These are phyloP conservation scores for Hymenoscyphus repandus DNA, from an alignment of 2,329 filamentous ascomycete species.

Conservation along the genomic window DNA sequence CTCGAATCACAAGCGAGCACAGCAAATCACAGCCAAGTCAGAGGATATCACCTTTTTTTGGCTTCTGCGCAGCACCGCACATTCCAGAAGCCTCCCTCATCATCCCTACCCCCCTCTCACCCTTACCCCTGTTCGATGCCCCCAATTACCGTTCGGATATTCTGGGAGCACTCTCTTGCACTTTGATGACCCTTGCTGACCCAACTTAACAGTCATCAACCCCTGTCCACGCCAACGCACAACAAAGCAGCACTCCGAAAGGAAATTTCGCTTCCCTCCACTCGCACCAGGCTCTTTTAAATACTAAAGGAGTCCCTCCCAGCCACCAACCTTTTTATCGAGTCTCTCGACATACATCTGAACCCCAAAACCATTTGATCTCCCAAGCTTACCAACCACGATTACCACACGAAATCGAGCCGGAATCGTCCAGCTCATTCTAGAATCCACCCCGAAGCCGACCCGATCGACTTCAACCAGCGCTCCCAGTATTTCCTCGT, in stretches of 20 bases:
- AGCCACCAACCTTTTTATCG: constrained; percentile 12
- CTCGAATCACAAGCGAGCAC: not conserved
- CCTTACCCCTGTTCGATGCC: no score
- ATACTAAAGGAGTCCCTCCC: constrained; percentile 12
- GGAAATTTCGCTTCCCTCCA: constrained; percentile 12
- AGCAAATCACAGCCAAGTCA: not conserved
- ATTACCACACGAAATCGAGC: constrained; percentile 21
- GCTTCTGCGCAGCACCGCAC: constrained; percentile 5
- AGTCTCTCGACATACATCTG: constrained; percentile 7
- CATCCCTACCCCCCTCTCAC: no score
- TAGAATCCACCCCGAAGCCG: constrained; percentile 24
- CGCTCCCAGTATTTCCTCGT: constrained; percentile 16
- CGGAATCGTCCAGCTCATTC: constrained; percentile 26
- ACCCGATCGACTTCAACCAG: constrained; percentile 24
- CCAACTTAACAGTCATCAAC: constrained; percentile 6
- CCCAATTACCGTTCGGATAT: constrained; percentile 9
- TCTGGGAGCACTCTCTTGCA: constrained; percentile 1
- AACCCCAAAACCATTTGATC: constrained; percentile 11
- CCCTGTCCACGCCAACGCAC: constrained; percentile 18
- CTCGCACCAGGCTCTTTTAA: constrained; percentile 8
- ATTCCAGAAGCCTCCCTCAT: constrained; percentile 17
- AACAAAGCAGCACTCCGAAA: constrained; percentile 9
- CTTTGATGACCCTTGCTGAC: not conserved
- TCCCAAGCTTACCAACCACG: constrained; percentile 15
- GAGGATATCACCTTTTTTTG: not conserved